These are phyloP conservation scores for Capsicum baccatum DNA, from an alignment of 257 asterid species.

Conservation along the genomic window DNA sequence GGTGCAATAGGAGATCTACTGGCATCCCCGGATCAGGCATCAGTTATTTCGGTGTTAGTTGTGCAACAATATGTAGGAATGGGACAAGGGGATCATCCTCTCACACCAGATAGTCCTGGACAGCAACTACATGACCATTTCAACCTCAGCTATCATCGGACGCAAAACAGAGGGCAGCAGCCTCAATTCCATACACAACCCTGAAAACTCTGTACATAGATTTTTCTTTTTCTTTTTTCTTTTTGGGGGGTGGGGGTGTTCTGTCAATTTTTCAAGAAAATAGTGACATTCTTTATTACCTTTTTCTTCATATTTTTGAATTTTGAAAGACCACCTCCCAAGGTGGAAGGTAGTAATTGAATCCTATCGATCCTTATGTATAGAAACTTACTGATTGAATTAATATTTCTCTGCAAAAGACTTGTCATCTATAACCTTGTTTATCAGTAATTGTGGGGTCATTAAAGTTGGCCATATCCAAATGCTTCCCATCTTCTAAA, in stretches of 20 bases:
- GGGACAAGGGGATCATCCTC: conserved; percentile 51
- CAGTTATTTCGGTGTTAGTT: conserved; percentile 79
- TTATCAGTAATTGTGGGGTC: not conserved
- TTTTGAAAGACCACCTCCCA: conserved; percentile 4
- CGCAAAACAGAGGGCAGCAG: not conserved
- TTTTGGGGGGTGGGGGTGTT: too few relatives aligned
- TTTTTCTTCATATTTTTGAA: not conserved
- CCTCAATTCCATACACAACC: conserved; percentile 14
- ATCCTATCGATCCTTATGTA: not conserved
- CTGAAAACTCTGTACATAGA: not conserved
- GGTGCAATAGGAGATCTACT: conserved; percentile 90
- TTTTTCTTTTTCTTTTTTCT: too few relatives aligned
- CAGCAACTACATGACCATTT: conserved; percentile 40
- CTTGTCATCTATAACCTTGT: not conserved
- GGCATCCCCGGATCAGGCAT: conserved; percentile 83
- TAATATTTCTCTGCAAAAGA: not conserved
- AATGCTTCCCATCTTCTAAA: not conserved
- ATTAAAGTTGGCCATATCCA: not conserved
- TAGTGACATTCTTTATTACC: not conserved
- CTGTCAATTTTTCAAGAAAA: not conserved
- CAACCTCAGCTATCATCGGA: conserved; percentile 22
- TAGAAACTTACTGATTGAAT: not conserved
- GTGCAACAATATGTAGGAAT: conserved; percentile 84
- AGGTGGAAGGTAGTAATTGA: not conserved
- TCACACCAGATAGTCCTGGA: conserved; percentile 56